Conservation (phyloP, 176 grass and related monocot species). For the Avena insularis region DNA sequence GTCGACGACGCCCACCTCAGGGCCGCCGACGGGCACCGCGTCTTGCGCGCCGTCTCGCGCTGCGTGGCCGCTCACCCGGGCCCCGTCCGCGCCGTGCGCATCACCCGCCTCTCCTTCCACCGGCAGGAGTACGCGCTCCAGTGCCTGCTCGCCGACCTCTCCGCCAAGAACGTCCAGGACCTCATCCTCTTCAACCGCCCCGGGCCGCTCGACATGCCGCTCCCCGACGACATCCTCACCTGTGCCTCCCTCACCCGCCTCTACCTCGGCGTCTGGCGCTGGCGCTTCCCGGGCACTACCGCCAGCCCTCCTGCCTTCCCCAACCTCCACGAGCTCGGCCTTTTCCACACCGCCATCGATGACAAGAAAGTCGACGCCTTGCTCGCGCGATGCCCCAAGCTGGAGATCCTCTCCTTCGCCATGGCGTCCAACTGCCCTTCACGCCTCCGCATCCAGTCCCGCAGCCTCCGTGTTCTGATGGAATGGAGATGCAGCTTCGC, state of each 20-base stretch:
- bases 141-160: no score
- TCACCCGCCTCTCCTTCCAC: no score
- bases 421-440: neutral
- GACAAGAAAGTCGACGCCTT: neutral
- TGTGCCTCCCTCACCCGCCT: neutral
- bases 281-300: neutral
- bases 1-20: no score
- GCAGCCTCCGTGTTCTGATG: constrained; percentile 30
- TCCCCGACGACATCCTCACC: neutral
- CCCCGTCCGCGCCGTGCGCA: no score
- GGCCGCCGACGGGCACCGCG: no score
- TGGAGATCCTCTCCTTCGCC: constrained; percentile 33
- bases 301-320: neutral
- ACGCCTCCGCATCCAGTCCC: neutral
- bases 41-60: no score
- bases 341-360: neutral
- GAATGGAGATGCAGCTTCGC: neutral
- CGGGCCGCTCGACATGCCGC: neutral
- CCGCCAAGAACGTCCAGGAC: no score
- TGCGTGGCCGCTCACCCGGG: no score
- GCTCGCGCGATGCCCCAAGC: neutral
- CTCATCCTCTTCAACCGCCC: no score
- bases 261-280: neutral
- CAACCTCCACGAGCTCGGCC: neutral
- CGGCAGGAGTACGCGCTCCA: no score